Evolutionary conservation across 441 rosid species (phyloP), one percentile per base, ranked within the genome.

Genomic region (Euphorbia neoarborescens): DNA sequence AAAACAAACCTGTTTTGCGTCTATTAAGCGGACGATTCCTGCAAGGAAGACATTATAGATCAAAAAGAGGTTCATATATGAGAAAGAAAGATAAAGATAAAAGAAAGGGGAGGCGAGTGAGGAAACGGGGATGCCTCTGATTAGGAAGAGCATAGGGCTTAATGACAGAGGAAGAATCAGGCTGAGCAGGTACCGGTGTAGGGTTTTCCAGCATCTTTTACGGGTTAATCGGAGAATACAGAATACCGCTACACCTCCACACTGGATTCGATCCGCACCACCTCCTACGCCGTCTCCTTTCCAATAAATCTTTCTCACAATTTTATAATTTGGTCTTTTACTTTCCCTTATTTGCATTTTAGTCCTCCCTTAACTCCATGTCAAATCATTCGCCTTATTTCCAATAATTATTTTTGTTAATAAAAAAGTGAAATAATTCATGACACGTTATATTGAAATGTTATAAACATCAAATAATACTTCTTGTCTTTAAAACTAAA

Each of bases 111-210:
- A 10, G 5, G 38, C 28, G 7, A 27, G 44, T 17, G 42, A 22
- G n/a, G n/a, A n/a, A n/a, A n/a, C n/a, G 4, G 32, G 40, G 34
- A 19, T 30, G 73, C 90, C 94, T 80, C 72, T 84, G 91, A 81
- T 83, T 84, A 38, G 91, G 91, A 67, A 87, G 94, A 78, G 88
- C 86, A 70, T 87, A 87, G 75, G 91, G 90, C 79, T 84, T 89
- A 63, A 75, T 71, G 59, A 53, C 65, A 20, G 79, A 0, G 75
- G 76, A 2, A 54, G 81, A 72, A 63, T 84, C 88, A 3, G 84
- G 74, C 57, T 80, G 79, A 28, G 73, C 51, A n/a, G 83, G 57
- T 34, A 77, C 75, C n/a, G 81, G 78, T 44, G 88, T 71, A 75
- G 88, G 89, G 83, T 75, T 89, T 81, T 87, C 91, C 67, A 81